Evolutionary conservation across 2,329 filamentous ascomycete species (phyloP).

Genomic region (Metarhizium guizhouense): DNA sequence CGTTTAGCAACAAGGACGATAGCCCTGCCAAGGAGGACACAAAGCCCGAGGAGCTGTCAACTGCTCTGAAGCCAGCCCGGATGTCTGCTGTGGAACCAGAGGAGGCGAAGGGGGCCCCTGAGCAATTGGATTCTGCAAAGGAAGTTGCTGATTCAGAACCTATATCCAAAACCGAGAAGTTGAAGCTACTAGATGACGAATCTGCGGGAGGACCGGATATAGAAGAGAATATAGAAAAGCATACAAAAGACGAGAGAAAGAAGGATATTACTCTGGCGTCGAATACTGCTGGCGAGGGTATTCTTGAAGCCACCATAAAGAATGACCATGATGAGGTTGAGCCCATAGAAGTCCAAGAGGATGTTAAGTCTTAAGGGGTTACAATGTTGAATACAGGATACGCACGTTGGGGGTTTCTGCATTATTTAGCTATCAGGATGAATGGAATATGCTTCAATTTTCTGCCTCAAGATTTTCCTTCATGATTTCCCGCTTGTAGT

Average conservation of each 20-base stretch:
- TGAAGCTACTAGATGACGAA: constrained; percentile 1
- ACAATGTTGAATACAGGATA: constrained; percentile 1
- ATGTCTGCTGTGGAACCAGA: neutral
- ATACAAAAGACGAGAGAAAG: constrained; percentile 3
- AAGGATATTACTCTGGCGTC: constrained; percentile 28
- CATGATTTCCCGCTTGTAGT: neutral
- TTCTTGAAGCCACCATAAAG: constrained; percentile 29
- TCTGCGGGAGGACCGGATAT: neutral
- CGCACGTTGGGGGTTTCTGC: constrained; percentile 1
- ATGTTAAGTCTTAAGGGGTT: constrained; percentile 18
- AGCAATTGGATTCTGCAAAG: constrained; percentile 2
- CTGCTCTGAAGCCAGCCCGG: neutral
- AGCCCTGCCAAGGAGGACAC: constrained; percentile 6
- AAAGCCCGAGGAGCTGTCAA: constrained; percentile 2
- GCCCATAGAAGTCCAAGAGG: constrained; percentile 26
- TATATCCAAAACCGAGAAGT: neutral
- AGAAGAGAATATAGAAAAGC: neutral
- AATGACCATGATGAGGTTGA: constrained; percentile 25
- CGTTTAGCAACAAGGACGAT: constrained; percentile 13
- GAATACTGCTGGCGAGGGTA: constrained; percentile 34
- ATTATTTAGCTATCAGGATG: neutral
- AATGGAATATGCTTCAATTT: neutral
- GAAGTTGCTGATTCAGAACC: neutral
- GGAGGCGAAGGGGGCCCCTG: neutral
- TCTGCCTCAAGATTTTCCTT: neutral